phyloP scores from a whole-genome alignment of 768 basidiomycete species.

The Xerocomus spinulosus region DNA sequence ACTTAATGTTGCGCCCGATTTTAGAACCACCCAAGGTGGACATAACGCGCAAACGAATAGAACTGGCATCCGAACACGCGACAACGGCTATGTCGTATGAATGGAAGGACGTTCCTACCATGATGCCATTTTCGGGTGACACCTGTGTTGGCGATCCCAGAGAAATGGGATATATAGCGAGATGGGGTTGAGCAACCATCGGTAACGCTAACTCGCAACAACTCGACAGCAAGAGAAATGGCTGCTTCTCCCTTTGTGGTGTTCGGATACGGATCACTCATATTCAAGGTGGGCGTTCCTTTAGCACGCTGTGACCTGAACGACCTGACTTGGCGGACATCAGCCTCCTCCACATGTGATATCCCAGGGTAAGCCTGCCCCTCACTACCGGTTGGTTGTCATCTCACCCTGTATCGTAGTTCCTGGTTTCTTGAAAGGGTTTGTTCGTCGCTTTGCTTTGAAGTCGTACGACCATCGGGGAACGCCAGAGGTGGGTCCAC shows the following conservation, averaged over 20 bases:
- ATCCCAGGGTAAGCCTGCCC: slow-evolving; percentile 47
- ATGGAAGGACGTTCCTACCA: not conserved
- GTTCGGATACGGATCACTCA: slow-evolving; percentile 87
- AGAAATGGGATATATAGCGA: slow-evolving; percentile 2
- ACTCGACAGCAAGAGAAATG: not conserved
- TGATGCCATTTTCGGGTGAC: not conserved
- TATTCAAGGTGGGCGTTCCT: slow-evolving; percentile 60
- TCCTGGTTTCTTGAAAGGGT: slow-evolving; percentile 81
- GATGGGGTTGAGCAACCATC: not conserved
- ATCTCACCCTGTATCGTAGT: slow-evolving; percentile 33
- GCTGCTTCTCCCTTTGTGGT: slow-evolving; percentile 49
- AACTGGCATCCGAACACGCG: not conserved
- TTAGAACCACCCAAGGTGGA: not conserved
- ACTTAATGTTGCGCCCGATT: not conserved
- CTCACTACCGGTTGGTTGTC: not conserved
- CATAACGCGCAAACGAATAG: not conserved
- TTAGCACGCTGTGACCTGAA: not conserved
- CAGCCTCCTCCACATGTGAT: slow-evolving; percentile 80
- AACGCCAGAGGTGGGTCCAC: slow-evolving; percentile 59
- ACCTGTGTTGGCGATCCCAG: not conserved
- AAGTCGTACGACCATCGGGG: slow-evolving; percentile 88
- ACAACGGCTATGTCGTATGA: not conserved
- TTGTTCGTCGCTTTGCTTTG: slow-evolving; percentile 83
- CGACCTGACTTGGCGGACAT: not conserved
- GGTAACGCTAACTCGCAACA: not conserved